These are phyloP conservation scores for Tilletia indica DNA, from an alignment of 1,284 basidiomycete genomes.

Conservation along the genomic window DNA sequence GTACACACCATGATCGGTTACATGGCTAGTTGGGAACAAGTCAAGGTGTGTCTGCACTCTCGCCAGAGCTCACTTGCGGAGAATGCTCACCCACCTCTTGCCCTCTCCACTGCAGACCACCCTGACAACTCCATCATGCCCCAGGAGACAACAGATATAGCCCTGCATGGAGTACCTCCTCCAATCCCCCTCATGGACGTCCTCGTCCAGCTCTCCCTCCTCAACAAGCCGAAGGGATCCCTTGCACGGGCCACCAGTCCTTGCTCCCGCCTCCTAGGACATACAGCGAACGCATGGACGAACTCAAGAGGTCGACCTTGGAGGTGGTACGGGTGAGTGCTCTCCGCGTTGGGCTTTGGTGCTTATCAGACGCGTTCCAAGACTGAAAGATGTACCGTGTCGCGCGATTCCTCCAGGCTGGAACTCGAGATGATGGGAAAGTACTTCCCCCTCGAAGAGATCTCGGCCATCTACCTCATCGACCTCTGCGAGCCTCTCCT, in stretches of 20 bases:
- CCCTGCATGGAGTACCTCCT: slow-evolving; percentile 83
- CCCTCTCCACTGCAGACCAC: slow-evolving; percentile 55
- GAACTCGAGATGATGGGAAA: slow-evolving; percentile 80
- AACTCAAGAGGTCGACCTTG: slow-evolving; percentile 81
- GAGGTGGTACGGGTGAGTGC: slow-evolving; percentile 69
- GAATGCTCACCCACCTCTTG: background rate
- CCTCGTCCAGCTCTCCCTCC: slow-evolving; percentile 47
- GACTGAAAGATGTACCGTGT: background rate
- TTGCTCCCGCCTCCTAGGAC: too few relatives aligned
- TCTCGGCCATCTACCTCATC: slow-evolving; percentile 67
- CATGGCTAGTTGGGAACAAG: slow-evolving; percentile 30
- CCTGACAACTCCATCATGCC: slow-evolving; percentile 68
- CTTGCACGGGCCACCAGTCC: slow-evolving; percentile 45
- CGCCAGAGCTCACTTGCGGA: background rate
- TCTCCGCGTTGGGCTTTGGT: background rate
- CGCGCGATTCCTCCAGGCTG: slow-evolving; percentile 61
- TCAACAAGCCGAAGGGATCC: slow-evolving; percentile 47
- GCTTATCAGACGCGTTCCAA: too few relatives aligned
- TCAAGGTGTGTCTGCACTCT: slow-evolving; percentile 23
- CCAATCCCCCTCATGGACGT: slow-evolving; percentile 62
- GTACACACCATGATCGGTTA: slow-evolving; percentile 17
- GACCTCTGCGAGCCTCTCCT: slow-evolving; percentile 75
- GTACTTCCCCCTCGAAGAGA: slow-evolving; percentile 61
- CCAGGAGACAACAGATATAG: slow-evolving; percentile 4
- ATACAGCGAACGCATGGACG: too few relatives aligned